Conservation (phyloP, 2,329 filamentous ascomycete species). For the Neurospora crassa region DNA sequence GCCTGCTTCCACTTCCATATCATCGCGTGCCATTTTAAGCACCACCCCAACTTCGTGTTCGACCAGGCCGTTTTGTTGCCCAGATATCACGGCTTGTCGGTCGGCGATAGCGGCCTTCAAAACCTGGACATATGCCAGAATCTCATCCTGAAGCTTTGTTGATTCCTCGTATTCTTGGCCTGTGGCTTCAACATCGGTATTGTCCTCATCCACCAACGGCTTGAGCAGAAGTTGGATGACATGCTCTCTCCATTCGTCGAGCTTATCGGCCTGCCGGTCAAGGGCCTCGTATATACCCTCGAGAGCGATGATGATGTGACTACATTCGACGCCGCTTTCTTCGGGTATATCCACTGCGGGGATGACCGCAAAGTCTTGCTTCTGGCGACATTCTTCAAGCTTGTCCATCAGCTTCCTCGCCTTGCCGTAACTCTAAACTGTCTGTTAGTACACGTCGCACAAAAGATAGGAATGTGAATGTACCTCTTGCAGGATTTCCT, state of each 20-base stretch:
- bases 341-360: conserved; percentile 36
- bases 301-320: conserved; percentile 54
- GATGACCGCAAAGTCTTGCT: conserved; percentile 51
- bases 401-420: conserved; percentile 54
- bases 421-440: conserved; percentile 31
- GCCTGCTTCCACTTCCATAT: conserved; percentile 39
- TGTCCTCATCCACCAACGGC: conserved; percentile 76
- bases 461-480: not conserved
- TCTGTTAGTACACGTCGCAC: conserved; percentile 2
- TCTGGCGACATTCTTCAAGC: conserved; percentile 42
- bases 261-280: conserved; percentile 60
- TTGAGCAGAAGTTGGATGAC: conserved; percentile 63
- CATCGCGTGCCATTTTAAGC: conserved; percentile 45
- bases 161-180: conserved; percentile 88
- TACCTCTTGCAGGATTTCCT: conserved; percentile 60
- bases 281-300: conserved; percentile 55
- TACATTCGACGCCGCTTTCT: conserved; percentile 62
- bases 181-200: conserved; percentile 52
- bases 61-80: conserved; percentile 65
- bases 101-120: conserved; percentile 70
- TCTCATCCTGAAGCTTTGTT: conserved; percentile 76
- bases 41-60: conserved; percentile 61
- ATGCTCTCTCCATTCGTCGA: conserved; percentile 66
- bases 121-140: conserved; percentile 77
- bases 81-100: conserved; percentile 65